Conservation (phyloP, 495 filamentous ascomycete species). For the Trichocladium antarcticum region DNA sequence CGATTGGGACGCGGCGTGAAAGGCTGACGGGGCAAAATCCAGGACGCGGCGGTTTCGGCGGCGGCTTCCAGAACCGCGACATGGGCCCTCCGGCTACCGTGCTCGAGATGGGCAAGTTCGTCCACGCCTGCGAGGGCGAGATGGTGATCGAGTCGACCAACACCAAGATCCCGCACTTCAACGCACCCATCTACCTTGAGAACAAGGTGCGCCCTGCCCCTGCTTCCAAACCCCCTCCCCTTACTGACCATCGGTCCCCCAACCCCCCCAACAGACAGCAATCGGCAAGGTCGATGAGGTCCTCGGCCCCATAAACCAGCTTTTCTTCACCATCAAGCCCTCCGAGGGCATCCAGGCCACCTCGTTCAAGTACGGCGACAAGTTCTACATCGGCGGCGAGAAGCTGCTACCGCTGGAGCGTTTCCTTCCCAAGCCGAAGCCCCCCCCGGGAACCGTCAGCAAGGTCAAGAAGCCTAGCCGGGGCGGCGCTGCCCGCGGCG, state of each 20-base stretch:
- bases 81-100: slow-evolving; percentile 44
- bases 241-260: slow-evolving; percentile 22
- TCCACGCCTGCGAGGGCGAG: slow-evolving; percentile 92
- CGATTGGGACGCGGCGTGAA: background rate
- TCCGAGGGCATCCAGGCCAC: slow-evolving; percentile 86
- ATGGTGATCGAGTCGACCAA: slow-evolving; percentile 91
- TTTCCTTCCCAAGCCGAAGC: slow-evolving; percentile 93
- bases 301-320: slow-evolving; percentile 87
- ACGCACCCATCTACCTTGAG: slow-evolving; percentile 95
- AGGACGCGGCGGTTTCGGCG: slow-evolving; percentile 36
- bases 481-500: slow-evolving; percentile 33
- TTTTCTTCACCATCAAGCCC: slow-evolving; percentile 96
- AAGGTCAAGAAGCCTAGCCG: slow-evolving; percentile 47
- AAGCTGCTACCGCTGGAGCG: slow-evolving; percentile 89
- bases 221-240: background rate
- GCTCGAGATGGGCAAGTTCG: slow-evolving; percentile 77
- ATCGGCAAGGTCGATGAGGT: slow-evolving; percentile 94
- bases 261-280: slow-evolving; percentile 48
- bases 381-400: slow-evolving; percentile 89
- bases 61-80: slow-evolving; percentile 40
- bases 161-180: slow-evolving; percentile 96
- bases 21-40: background rate
- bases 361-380: slow-evolving; percentile 91
- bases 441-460: slow-evolving; percentile 50
- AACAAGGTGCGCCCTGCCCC: slow-evolving; percentile 62